Evolutionary conservation across 2,329 filamentous ascomycete genomes (phyloP).

Genomic region (Xylaria sp.): DNA sequence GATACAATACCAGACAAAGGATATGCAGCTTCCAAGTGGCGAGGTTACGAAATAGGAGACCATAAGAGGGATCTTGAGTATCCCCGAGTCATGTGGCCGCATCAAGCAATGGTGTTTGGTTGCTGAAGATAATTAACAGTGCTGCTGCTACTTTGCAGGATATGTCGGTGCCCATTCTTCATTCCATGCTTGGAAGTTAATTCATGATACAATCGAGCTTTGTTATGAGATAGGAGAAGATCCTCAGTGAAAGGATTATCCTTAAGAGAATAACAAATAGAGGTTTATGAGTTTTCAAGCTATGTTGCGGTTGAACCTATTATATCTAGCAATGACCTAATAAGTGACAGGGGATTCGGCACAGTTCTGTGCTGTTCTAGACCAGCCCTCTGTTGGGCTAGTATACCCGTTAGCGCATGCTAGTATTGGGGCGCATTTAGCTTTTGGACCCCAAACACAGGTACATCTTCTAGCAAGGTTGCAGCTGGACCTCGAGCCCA

Average conservation of each 20-base stretch:
- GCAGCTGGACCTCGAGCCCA: background rate
- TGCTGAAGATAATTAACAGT: background rate
- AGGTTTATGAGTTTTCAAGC: background rate
- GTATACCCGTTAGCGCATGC: background rate
- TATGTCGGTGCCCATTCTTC: background rate
- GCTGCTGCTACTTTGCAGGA: background rate
- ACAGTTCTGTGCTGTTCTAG: slow-evolving; percentile 31
- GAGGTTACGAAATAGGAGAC: background rate
- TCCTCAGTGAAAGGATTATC: background rate
- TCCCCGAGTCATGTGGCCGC: slow-evolving; percentile 2
- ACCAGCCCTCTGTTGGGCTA: background rate
- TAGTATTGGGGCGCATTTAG: background rate
- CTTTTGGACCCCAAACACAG: background rate
- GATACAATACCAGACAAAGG: background rate
- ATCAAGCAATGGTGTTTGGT: background rate
- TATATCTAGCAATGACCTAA: background rate
- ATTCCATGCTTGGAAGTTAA: background rate
- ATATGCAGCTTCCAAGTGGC: background rate
- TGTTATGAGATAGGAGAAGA: background rate
- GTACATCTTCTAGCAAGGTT: background rate
- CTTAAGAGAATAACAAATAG: background rate
- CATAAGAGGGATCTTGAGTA: background rate
- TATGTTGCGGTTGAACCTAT: background rate
- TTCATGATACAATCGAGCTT: background rate
- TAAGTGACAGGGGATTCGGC: slow-evolving; percentile 15